These are phyloP conservation scores for Sideroxylon spinosum DNA, from an alignment of 179 eudicot species.

Conservation along the genomic window DNA sequence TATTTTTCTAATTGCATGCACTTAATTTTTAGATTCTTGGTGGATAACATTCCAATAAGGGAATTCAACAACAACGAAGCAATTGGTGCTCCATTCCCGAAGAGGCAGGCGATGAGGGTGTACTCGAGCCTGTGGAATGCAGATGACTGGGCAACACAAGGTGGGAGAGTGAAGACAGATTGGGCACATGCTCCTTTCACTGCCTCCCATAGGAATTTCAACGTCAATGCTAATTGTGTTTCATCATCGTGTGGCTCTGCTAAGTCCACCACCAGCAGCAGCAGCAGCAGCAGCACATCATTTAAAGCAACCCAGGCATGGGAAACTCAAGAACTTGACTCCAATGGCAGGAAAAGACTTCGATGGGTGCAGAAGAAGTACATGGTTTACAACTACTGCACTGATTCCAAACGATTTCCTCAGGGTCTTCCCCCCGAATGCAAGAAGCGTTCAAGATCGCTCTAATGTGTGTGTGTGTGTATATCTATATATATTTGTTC, in stretches of 20 bases:
- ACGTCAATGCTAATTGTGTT: conserved; percentile 4
- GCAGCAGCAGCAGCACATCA: too few species aligned
- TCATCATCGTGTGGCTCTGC: conserved; percentile 13
- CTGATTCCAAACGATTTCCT: conserved; percentile 23
- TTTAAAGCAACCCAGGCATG: conserved; percentile 5
- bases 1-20: too few species aligned
- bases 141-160: conserved; percentile 40
- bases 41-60: conserved; percentile 35
- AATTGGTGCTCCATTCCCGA: conserved; percentile 29
- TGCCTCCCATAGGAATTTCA: conserved; percentile 26
- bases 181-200: conserved; percentile 34
- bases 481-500: not conserved
- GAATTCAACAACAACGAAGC: conserved; percentile 31
- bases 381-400: conserved; percentile 33
- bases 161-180: conserved; percentile 30
- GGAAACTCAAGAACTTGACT: conserved; percentile 25
- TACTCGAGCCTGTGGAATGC: conserved; percentile 38
- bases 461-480: too few species aligned
- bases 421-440: conserved; percentile 25
- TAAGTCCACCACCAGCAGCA: not conserved
- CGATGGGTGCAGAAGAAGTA: conserved; percentile 28
- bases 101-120: conserved; percentile 29
- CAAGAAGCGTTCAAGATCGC: conserved; percentile 12
- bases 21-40: conserved; percentile 21
- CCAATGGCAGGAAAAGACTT: conserved; percentile 19